phyloP scores from a whole-genome alignment of 257 asterid genomes.

The Voacanga thouarsii region DNA sequence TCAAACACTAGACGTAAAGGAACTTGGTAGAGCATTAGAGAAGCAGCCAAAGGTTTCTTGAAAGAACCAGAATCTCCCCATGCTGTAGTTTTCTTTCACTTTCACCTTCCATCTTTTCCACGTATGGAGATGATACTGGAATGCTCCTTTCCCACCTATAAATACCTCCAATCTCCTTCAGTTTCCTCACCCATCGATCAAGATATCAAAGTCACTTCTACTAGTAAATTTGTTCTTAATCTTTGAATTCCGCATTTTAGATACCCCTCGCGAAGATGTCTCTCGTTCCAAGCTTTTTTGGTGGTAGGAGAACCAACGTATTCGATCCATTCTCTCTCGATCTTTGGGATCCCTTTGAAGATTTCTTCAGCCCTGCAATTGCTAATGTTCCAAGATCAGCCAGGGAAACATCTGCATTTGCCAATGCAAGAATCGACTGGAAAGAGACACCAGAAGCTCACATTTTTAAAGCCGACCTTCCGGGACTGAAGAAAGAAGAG shows the following conservation, averaged over 20 bases:
- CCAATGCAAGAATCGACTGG: conserved; percentile 15
- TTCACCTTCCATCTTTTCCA: background rate
- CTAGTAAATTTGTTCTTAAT: too few relatives aligned
- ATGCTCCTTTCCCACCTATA: background rate
- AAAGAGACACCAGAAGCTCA: conserved; percentile 26
- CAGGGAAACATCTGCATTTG: conserved; percentile 2
- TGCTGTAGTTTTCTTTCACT: background rate
- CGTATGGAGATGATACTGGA: background rate
- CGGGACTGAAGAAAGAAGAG: conserved; percentile 22
- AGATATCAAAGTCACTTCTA: background rate
- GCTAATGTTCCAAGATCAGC: background rate
- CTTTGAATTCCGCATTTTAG: background rate
- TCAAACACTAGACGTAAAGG: background rate
- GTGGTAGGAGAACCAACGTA: background rate
- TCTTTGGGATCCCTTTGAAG: background rate
- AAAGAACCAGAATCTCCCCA: background rate
- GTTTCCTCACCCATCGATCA: background rate
- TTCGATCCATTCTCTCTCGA: conserved; percentile 11
- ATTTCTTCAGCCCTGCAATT: background rate
- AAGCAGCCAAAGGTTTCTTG: background rate
- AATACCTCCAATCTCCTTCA: background rate
- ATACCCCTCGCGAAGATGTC: background rate
- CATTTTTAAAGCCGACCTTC: conserved; percentile 20
- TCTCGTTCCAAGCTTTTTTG: conserved; percentile 6
- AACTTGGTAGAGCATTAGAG: background rate